Percentiles rank a stretch among this genome's conserved stretches.
These are phyloP conservation scores for Cochlearia excelsa DNA, from an alignment of 345 rosid genomes.

Conservation along the genomic window DNA sequence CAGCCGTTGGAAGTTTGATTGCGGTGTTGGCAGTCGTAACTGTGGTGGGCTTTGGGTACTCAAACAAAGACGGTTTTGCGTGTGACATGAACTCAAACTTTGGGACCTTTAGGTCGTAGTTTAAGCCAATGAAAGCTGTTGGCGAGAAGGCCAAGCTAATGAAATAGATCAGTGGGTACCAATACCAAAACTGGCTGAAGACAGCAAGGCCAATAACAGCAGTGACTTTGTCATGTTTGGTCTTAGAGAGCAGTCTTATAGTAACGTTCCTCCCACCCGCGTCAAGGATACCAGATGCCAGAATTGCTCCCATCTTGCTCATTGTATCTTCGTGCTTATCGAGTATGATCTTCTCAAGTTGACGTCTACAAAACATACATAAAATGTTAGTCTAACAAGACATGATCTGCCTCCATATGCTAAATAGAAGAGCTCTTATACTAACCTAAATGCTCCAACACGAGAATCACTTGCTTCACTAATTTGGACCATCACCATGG, in stretches of 20 bases:
- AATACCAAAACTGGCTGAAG: slow-evolving; percentile 98
- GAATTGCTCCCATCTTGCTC: slow-evolving; percentile 99
- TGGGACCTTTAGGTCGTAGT: slow-evolving; percentile 92
- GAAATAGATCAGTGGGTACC: slow-evolving; percentile 98
- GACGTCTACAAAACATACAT: slow-evolving; percentile 53
- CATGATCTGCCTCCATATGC: slow-evolving; percentile 8
- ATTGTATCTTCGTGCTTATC: slow-evolving; percentile 98
- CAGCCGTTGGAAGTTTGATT: slow-evolving; percentile 92
- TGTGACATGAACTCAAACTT: slow-evolving; percentile 88
- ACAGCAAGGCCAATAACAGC: slow-evolving; percentile 98
- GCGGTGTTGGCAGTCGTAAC: slow-evolving; percentile 77
- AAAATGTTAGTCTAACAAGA: slow-evolving; percentile 9
- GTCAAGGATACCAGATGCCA: slow-evolving; percentile 96
- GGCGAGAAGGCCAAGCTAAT: slow-evolving; percentile 92
- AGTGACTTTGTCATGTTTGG: slow-evolving; percentile 91
- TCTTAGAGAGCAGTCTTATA: slow-evolving; percentile 85
- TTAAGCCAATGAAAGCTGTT: slow-evolving; percentile 89
- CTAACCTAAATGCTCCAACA: slow-evolving; percentile 91
- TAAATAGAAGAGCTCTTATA: slow-evolving; percentile 9
- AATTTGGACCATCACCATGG: slow-evolving; percentile 97
- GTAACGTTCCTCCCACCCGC: slow-evolving; percentile 99
- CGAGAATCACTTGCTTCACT: slow-evolving; percentile 98
- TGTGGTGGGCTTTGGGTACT: slow-evolving; percentile 91
- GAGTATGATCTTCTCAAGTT: slow-evolving; percentile 85
- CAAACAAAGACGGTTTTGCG: slow-evolving; percentile 92